Evolutionary conservation across 2,329 filamentous ascomycete genomes (phyloP).

Genomic region (Dactylellina drechsleri): DNA sequence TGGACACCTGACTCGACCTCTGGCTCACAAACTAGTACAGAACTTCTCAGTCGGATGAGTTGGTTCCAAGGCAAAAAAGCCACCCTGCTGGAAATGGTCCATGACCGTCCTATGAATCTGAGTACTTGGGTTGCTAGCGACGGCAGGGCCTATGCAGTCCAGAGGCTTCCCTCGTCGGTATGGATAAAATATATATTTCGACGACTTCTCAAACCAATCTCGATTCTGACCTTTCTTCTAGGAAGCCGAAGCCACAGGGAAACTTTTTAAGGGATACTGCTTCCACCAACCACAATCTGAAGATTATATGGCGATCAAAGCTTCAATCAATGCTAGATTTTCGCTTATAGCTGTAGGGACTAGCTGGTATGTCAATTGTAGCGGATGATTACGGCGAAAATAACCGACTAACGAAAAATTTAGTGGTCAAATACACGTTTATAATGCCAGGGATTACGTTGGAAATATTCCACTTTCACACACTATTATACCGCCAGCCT

Average conservation of each 20-base stretch:
- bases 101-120: slow-evolving; percentile 96
- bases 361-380: slow-evolving; percentile 64
- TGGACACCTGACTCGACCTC: slow-evolving; percentile 83
- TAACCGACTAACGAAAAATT: slow-evolving; percentile 19
- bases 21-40: slow-evolving; percentile 87
- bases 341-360: slow-evolving; percentile 91
- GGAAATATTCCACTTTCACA: slow-evolving; percentile 93
- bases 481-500: slow-evolving; percentile 75
- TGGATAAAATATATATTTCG: neutral
- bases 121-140: slow-evolving; percentile 91
- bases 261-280: slow-evolving; percentile 87
- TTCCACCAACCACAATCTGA: slow-evolving; percentile 79
- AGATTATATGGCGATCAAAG: slow-evolving; percentile 70
- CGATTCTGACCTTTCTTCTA: slow-evolving; percentile 34
- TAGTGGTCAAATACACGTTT: slow-evolving; percentile 80
- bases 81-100: slow-evolving; percentile 82
- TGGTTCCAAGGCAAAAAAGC: slow-evolving; percentile 80
- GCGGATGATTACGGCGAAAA: neutral
- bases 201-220: neutral
- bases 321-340: slow-evolving; percentile 92
- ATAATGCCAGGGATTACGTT: slow-evolving; percentile 89
- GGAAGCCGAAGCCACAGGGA: slow-evolving; percentile 62
- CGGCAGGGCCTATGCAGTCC: slow-evolving; percentile 89
- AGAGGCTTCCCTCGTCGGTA: slow-evolving; percentile 66
- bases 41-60: slow-evolving; percentile 84